Base-by-base conservation (phyloP, 495 filamentous ascomycete genomes). In the Aspergillus funiculosus region DNA sequence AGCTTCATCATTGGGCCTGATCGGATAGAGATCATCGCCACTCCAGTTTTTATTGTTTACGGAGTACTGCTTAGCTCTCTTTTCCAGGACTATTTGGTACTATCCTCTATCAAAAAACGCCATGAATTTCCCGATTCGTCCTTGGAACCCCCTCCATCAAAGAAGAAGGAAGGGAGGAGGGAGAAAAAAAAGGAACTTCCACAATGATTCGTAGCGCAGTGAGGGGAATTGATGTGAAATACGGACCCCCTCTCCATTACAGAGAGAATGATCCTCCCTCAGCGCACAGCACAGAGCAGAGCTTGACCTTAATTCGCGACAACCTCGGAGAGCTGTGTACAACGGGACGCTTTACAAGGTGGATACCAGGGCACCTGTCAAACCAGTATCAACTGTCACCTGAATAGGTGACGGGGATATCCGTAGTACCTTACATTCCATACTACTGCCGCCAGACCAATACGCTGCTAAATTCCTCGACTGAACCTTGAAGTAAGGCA, bases 1-100 rank as follows among this genome's bases (percentile, higher is more conserved):
- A 51, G 49, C 49, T 51, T 51, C 29, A 21, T 26, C 32, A 38
- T 19, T 30, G 44, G 43, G 27, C 27, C 18, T 47, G 35, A 29
- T 28, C 26, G 34, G 24, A 47, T 31, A 38, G 11, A n/a, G 35
- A 38, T 38, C 35, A 38, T 38, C 35, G 8, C 22, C 7, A n/a
- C 17, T 6, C 35, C 35, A 20, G 3, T 20, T 21, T 22, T 7
- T 11, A 21, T 38, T 38, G n/a, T n/a, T n/a, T n/a, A n/a, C n/a
- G n/a, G n/a, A n/a, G n/a, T n/a, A n/a, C n/a, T n/a, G n/a, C n/a
- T n/a, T n/a, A n/a, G n/a, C n/a, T n/a, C n/a, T 21, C 19, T 25
- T 22, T 10, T 32, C 26, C 24, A 28, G 25, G 8, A 29, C 18
- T 38, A 35, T 42, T 49, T 26, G n/a, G 26, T 14, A 32, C n/a